Percentiles rank a stretch among this genome's conserved stretches.
Conservation (phyloP, 495 filamentous ascomycete species). For the Tuber indicum region DNA sequence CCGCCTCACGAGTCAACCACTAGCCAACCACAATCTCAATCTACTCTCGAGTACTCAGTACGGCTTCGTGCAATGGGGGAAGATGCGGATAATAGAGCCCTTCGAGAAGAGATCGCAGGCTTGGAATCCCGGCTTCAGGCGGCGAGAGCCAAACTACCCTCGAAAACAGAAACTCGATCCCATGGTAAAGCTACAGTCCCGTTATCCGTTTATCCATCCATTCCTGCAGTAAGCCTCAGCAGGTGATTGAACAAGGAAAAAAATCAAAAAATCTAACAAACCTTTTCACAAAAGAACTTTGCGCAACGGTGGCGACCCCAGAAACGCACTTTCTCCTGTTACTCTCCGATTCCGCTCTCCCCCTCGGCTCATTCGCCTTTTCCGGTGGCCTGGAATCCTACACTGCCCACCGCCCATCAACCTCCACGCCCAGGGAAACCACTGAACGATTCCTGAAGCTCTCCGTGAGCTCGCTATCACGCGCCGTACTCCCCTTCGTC, state of each 20-base stretch:
- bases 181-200: conserved; percentile 7
- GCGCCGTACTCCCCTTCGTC: conserved; percentile 76
- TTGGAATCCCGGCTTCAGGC: conserved; percentile 49
- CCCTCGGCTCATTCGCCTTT: conserved; percentile 94
- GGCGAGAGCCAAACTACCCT: conserved; percentile 43
- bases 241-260: not conserved
- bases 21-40: not conserved
- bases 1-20: not conserved
- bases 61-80: not conserved
- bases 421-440: conserved; percentile 40
- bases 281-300: not conserved
- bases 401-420: conserved; percentile 59
- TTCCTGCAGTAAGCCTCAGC: conserved; percentile 5
- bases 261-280: conserved; percentile 7
- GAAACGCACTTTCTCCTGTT: conserved; percentile 73
- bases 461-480: conserved; percentile 69
- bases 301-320: conserved; percentile 15
- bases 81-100: not conserved
- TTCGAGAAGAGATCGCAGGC: conserved; percentile 49
- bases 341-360: conserved; percentile 90
- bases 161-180: not conserved
- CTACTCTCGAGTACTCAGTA: not conserved
- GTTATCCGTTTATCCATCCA: not conserved
- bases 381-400: conserved; percentile 90
- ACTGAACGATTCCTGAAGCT: conserved; percentile 72